Evolutionary conservation across 169 alveolate species (phyloP), one percentile per base, ranked within the genome.

Genomic region (Plasmodium fragile): DNA sequence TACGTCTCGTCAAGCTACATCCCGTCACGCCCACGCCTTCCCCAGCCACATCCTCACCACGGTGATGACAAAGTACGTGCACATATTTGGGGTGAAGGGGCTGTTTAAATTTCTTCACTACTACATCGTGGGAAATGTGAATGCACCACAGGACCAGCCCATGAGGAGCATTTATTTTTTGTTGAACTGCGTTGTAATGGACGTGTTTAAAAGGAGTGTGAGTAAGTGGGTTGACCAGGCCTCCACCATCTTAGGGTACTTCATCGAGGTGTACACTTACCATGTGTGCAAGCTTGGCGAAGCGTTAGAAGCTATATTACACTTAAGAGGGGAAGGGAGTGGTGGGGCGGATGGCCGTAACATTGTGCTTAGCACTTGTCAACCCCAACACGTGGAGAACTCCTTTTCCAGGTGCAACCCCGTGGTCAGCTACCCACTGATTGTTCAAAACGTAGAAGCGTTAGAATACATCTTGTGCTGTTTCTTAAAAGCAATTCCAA

Each of bases 401-500:
- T 18, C 25, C 53, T 10, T 28, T n/a, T 4, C 45, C 22, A 73
- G 13, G 34, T 3, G 25, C 2, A 0, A 75, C 16, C 59, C 25
- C n/a, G 0, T 25, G 4, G 30, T 28, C 65, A 75, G 4, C 13
- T 75, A 75, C 11, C n/a, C 7, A 18, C 3, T 32, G 30, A 30
- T 39, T 7, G 13, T 79, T 36, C 22, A 36, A 36, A 90, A 90
- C 69, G 49, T 90, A 22, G 94, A 90, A 65, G 43, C 91, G 52
- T n/a, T 90, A 28, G 94, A 90, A 52, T 90, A 90, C 52, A 80
- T 90, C 34, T 28, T 90, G 5, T 90, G 81, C 28, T 90, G 84
- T 25, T 75, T 41, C 52, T 10, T 80, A 8, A 90, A 45, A 30
- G 4, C 84, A 10, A 90, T 81, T 41, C 36, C 70, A 59, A 90